Conservation (phyloP, 2,329 filamentous ascomycete species). For the Tricladium varicosporioides region DNA sequence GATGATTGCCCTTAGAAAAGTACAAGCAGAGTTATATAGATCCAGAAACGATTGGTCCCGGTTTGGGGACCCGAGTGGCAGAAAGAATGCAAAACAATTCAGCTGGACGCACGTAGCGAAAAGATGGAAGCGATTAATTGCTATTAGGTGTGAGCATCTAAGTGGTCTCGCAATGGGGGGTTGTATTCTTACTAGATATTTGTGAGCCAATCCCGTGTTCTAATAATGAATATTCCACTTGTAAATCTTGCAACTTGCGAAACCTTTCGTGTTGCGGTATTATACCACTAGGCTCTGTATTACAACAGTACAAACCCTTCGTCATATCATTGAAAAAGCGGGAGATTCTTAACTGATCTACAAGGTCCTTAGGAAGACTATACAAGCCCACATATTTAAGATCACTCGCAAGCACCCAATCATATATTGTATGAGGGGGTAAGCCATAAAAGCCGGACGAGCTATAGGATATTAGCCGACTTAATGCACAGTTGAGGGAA, state of each 20-base stretch:
- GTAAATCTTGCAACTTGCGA: background rate
- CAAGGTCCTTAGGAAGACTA: conserved; percentile 49
- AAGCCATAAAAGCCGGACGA: conserved; percentile 69
- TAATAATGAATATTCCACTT: background rate
- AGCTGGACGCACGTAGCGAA: conserved; percentile 22
- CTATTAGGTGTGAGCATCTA: conserved; percentile 9
- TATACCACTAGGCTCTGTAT: conserved; percentile 41
- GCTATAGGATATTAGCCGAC: conserved; percentile 33
- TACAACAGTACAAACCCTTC: conserved; percentile 54
- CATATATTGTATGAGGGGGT: conserved; percentile 60
- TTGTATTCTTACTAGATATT: no score
- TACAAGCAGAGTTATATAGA: conserved; percentile 39
- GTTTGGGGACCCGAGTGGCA: conserved; percentile 36
- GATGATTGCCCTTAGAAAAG: conserved; percentile 18
- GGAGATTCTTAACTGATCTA: conserved; percentile 51
- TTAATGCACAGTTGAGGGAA: conserved; percentile 1
- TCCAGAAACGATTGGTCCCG: conserved; percentile 44
- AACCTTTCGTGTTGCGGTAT: conserved; percentile 42
- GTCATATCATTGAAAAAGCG: conserved; percentile 58
- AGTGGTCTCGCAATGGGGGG: no score
- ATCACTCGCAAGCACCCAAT: conserved; percentile 50
- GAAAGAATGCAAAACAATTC: conserved; percentile 23
- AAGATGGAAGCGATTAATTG: conserved; percentile 17
- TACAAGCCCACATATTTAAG: conserved; percentile 40
- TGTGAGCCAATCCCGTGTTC: no score